Evolutionary conservation across 441 rosid species (phyloP).

Genomic region (Brassica balearica): DNA sequence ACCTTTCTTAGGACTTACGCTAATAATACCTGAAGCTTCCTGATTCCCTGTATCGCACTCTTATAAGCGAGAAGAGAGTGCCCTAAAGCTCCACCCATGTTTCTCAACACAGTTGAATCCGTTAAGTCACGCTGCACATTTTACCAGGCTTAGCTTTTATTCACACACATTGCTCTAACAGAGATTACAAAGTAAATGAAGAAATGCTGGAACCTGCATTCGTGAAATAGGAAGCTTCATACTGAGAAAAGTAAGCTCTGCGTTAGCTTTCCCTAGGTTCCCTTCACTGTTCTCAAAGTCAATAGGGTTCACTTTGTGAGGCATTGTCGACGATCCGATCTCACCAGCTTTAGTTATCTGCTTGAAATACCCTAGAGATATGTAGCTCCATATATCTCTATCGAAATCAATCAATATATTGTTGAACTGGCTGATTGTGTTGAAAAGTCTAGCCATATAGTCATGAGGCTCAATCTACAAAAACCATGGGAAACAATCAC

Average conservation of each 20-base stretch:
- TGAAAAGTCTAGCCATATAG: conserved; percentile 88
- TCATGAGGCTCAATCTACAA: conserved; percentile 96
- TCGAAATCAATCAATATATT: conserved; percentile 83
- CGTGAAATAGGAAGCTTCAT: conserved; percentile 87
- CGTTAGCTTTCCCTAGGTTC: conserved; percentile 94
- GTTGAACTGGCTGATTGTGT: conserved; percentile 73
- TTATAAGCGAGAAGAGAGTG: conserved; percentile 95
- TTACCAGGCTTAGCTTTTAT: background rate
- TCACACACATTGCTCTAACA: background rate
- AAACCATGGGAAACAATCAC: conserved; percentile 16
- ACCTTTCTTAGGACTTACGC: background rate
- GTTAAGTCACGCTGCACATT: conserved; percentile 85
- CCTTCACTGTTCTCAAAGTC: conserved; percentile 98
- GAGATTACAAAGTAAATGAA: background rate
- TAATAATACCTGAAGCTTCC: conserved; percentile 78
- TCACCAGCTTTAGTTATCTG: conserved; percentile 96
- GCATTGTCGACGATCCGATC: conserved; percentile 98
- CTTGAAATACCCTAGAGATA: conserved; percentile 84
- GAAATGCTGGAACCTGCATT: conserved; percentile 71
- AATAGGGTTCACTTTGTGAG: conserved; percentile 97
- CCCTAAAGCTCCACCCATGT: conserved; percentile 91
- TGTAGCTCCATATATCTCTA: conserved; percentile 92
- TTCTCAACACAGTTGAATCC: conserved; percentile 93
- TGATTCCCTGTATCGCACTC: conserved; percentile 81
- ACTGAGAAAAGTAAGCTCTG: conserved; percentile 67